Base-by-base conservation (phyloP, 2,329 filamentous ascomycete genomes). In the Pezicula rhizophila region DNA sequence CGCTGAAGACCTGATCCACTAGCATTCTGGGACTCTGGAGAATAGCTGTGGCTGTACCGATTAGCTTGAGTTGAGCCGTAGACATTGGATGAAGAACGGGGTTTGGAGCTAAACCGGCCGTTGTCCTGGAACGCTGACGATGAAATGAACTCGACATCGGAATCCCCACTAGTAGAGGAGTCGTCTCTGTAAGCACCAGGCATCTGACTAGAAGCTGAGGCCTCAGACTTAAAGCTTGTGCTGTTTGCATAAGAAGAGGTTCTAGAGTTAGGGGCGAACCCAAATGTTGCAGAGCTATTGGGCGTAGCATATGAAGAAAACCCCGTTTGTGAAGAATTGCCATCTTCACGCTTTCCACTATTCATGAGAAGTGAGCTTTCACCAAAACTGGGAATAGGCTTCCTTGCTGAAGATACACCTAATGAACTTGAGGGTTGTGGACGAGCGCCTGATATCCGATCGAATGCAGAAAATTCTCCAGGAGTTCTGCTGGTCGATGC, bases 101-200 rank as follows among this genome's bases (percentile, higher is more conserved):
- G 8, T 18, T 5, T 23, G 23, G 23, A 23, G 23, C 23, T 23
- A 7, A 23, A 17, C 25, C 57, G 52, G 23, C 57, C 52, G 51
- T 64, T 64, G 20, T 55, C 55, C 34, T 49, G 51, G 45, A 64
- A 65, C 2, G 49, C 58, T 3, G 57, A 53, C 10, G 57, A 23
- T 10, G 57, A 49, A 25, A 65, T 65, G 18, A 64, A 57, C 47
- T 65, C 62, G 33, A 64, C 47, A 20, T 63, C 60, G 11, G 60
- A 62, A 50, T 64, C 62, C 46, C 54, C 57, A 18, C 41, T 52
- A 23, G 11, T 42, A 8, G 54, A 53, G 8, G 48, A 54, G 28
- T 60, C 57, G 25, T 61, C 57, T 20, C 34, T 42, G 28, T 51
- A 61, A 5, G 53, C 18, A 25, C 58, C 57, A 42, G 58, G 54